Evolutionary conservation across 169 alveolate genomes (phyloP).

Genomic region (Amoebophrya sp.): DNA sequence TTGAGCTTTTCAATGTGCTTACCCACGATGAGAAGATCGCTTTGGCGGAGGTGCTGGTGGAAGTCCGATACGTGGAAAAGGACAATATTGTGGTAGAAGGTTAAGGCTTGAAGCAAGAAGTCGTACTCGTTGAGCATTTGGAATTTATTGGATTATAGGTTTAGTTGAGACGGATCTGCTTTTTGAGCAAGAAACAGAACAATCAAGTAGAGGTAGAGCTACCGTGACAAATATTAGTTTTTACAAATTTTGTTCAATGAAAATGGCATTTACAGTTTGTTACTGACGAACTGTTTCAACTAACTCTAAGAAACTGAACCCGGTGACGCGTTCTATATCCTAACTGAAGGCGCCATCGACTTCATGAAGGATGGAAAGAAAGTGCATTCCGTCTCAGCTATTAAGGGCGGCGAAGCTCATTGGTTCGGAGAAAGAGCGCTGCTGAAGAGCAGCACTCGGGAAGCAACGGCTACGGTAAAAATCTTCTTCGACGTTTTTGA

Average conservation of each 20-base stretch:
- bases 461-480: neutral
- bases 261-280: too few species aligned
- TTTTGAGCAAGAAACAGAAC: too few species aligned
- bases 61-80: neutral
- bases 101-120: too few species aligned
- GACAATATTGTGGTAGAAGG: neutral
- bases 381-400: neutral
- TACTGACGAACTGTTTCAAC: too few species aligned
- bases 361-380: neutral
- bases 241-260: too few species aligned
- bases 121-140: too few species aligned
- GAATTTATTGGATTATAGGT: too few species aligned
- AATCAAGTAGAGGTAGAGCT: too few species aligned
- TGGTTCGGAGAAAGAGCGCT: slow-evolving; percentile 9
- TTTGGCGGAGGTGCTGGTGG: neutral
- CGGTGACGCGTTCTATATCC: neutral
- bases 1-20: neutral
- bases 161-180: too few species aligned
- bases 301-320: too few species aligned
- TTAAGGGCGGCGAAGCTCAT: neutral
- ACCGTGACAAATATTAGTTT: too few species aligned
- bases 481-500: neutral
- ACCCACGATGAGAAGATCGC: neutral
- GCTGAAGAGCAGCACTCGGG: neutral
- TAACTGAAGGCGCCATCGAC: neutral